Conservation (phyloP, 1,284 basidiomycete genomes). For the Heterobasidion occidentale region DNA sequence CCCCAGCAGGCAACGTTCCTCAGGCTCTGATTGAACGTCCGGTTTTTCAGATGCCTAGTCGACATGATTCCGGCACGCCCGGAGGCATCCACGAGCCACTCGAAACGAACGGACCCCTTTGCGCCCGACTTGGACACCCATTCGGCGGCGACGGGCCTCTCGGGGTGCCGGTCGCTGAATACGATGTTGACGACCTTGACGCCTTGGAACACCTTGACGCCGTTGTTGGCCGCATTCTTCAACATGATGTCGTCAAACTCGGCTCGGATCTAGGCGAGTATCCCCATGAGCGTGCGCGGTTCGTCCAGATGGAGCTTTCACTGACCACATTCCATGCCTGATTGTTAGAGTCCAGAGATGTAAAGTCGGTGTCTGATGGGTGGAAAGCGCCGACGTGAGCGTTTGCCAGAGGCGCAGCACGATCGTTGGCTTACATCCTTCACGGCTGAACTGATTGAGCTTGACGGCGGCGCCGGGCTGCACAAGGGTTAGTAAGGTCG, state of each 20-base stretch:
- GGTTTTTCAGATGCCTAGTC: slow-evolving; percentile 37
- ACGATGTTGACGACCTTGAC: slow-evolving; percentile 31
- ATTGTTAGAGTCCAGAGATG: background rate
- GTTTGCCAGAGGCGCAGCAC: background rate
- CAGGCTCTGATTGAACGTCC: slow-evolving; percentile 34
- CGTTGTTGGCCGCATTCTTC: slow-evolving; percentile 48
- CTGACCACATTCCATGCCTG: background rate
- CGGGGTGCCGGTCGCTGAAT: slow-evolving; percentile 22
- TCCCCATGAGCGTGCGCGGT: background rate
- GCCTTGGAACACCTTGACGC: slow-evolving; percentile 46
- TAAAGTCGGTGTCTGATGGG: background rate
- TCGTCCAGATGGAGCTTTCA: background rate
- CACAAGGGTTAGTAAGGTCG: background rate
- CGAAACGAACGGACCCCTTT: slow-evolving; percentile 28
- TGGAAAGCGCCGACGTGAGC: background rate
- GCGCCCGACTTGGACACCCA: slow-evolving; percentile 11
- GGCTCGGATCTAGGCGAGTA: slow-evolving; percentile 41
- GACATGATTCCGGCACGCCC: slow-evolving; percentile 41
- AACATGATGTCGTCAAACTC: slow-evolving; percentile 59
- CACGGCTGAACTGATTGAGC: background rate
- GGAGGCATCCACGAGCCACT: slow-evolving; percentile 38
- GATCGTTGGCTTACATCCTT: background rate
- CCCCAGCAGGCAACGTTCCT: slow-evolving; percentile 43
- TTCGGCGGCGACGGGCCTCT: too few species aligned
- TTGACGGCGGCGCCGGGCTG: background rate